Conservation (phyloP, 2,329 filamentous ascomycete species). For the Aspergillus thermomutatus region DNA sequence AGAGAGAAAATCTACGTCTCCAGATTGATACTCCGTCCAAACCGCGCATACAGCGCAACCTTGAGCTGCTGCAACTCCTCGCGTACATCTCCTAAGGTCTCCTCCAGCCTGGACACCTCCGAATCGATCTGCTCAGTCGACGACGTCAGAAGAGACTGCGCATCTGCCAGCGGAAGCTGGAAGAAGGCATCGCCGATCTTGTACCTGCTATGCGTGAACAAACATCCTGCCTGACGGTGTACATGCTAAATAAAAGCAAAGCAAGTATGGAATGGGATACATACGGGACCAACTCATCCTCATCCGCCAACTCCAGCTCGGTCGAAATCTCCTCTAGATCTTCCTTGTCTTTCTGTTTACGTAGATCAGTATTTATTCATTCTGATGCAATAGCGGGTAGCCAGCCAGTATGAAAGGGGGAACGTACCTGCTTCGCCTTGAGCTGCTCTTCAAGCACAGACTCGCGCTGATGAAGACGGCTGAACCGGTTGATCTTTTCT, state of each 20-base stretch:
- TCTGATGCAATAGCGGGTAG: too few species aligned
- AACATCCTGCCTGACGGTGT: background rate
- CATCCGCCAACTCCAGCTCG: constrained; percentile 91
- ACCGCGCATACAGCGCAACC: constrained; percentile 87
- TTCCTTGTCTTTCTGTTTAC: constrained; percentile 87
- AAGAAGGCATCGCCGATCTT: constrained; percentile 97
- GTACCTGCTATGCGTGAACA: constrained; percentile 60
- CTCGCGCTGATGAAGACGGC: constrained; percentile 85
- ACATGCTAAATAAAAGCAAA: background rate
- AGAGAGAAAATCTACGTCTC: constrained; percentile 61
- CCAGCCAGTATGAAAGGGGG: background rate
- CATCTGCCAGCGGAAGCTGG: constrained; percentile 76
- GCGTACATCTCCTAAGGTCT: constrained; percentile 67
- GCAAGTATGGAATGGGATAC: constrained; percentile 30
- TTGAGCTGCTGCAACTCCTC: constrained; percentile 91
- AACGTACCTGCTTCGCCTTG: constrained; percentile 64
- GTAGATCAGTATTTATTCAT: background rate
- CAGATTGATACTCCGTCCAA: constrained; percentile 94
- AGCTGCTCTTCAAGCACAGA: constrained; percentile 75
- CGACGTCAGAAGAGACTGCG: constrained; percentile 75
- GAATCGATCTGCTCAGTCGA: constrained; percentile 72
- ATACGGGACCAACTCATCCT: constrained; percentile 89
- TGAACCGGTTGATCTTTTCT: constrained; percentile 98
- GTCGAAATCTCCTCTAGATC: constrained; percentile 89
- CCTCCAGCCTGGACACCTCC: constrained; percentile 73